A percentile compares a stretch with the other conserved stretches of the same genome.
phyloP scores from a whole-genome alignment of 202 grass and related monocot species.

The Setaria italica region DNA sequence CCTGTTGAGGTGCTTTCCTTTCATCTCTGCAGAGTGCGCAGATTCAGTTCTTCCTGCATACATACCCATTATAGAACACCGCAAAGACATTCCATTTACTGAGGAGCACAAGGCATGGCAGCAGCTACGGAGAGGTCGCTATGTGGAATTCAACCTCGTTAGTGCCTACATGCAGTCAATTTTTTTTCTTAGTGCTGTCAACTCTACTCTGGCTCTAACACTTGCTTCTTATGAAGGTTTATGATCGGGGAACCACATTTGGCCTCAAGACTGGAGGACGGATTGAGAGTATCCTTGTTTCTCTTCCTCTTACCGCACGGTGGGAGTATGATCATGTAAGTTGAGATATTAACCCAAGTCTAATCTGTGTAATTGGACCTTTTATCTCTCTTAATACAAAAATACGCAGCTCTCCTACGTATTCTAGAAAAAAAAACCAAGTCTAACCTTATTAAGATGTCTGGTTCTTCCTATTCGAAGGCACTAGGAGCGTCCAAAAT shows the following conservation, averaged over 20 bases:
- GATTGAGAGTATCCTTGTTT: slow-evolving; percentile 84
- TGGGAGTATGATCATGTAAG: slow-evolving; percentile 86
- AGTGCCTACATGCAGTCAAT: not conserved
- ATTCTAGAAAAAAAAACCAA: too few species aligned
- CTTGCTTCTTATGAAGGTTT: slow-evolving; percentile 52
- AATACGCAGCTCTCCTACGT: too few species aligned
- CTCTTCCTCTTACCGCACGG: slow-evolving; percentile 70
- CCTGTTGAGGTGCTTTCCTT: slow-evolving; percentile 4
- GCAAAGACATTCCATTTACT: slow-evolving; percentile 67
- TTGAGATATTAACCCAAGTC: not conserved
- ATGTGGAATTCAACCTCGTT: slow-evolving; percentile 85
- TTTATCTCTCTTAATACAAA: too few species aligned
- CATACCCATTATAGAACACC: slow-evolving; percentile 67
- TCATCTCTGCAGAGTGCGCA: slow-evolving; percentile 54
- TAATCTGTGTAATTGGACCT: too few species aligned
- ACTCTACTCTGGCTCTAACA: not conserved
- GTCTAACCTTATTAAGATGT: not conserved
- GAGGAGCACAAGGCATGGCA: slow-evolving; percentile 81
- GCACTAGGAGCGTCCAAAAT: not conserved
- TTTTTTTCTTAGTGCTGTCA: not conserved
- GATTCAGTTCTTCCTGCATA: slow-evolving; percentile 73
- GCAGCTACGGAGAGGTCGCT: slow-evolving; percentile 72
- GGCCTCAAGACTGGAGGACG: slow-evolving; percentile 80
- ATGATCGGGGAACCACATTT: slow-evolving; percentile 80
- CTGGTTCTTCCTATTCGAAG: not conserved